phyloP scores from a whole-genome alignment of 2,329 filamentous ascomycete genomes.

The Phialophora macrospora region DNA sequence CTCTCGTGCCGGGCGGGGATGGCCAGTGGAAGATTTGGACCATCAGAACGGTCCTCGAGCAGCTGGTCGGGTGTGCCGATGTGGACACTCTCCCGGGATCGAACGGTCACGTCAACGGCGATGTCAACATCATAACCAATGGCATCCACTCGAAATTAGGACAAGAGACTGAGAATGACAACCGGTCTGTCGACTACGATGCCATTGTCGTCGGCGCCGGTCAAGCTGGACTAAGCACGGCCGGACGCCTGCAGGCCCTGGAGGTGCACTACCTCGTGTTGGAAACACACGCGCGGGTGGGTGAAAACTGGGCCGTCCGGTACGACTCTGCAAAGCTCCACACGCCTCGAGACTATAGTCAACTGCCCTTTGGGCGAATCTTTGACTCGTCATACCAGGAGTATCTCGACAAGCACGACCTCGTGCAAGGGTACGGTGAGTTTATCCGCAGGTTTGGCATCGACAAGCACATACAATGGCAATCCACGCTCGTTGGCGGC shows the following conservation, averaged over 20 bases:
- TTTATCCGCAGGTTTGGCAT: slow-evolving; percentile 39
- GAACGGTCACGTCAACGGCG: not conserved
- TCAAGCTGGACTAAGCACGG: slow-evolving; percentile 51
- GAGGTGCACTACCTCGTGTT: slow-evolving; percentile 51
- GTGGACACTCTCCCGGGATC: not conserved
- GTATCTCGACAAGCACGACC: slow-evolving; percentile 38
- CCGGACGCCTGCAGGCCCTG: slow-evolving; percentile 53
- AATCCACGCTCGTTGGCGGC: slow-evolving; percentile 48
- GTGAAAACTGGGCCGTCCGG: slow-evolving; percentile 54
- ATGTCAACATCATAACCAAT: not conserved
- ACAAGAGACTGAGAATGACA: too few species aligned
- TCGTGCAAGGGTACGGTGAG: slow-evolving; percentile 32
- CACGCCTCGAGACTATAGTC: slow-evolving; percentile 25
- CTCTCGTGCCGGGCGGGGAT: slow-evolving; percentile 32
- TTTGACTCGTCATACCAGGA: slow-evolving; percentile 37
- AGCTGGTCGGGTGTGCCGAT: slow-evolving; percentile 27
- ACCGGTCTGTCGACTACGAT: slow-evolving; percentile 34
- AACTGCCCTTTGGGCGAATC: slow-evolving; percentile 41
- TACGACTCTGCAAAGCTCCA: slow-evolving; percentile 52
- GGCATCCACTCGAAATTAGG: too few species aligned
- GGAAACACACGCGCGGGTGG: slow-evolving; percentile 50
- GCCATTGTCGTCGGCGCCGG: slow-evolving; percentile 49
- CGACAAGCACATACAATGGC: slow-evolving; percentile 46
- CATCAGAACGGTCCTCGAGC: slow-evolving; percentile 39
- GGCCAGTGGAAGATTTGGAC: slow-evolving; percentile 41